These are phyloP conservation scores for Phalaenopsis equestris DNA, from an alignment of 106 monocot genomes.

Conservation along the genomic window DNA sequence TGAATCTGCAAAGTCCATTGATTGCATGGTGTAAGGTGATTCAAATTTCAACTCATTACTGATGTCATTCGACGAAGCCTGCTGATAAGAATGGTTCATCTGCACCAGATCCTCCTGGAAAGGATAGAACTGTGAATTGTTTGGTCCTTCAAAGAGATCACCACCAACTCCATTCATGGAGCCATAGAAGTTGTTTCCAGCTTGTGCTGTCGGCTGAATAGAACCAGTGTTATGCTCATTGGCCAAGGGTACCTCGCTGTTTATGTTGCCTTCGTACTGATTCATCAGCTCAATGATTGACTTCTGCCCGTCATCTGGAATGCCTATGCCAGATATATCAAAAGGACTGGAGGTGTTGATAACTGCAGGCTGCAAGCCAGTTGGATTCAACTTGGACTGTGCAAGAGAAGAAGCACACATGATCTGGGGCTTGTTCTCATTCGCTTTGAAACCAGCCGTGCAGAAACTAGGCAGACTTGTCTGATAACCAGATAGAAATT, in stretches of 20 bases:
- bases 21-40: background rate
- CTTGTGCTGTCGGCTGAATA: background rate
- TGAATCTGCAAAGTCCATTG: conserved; percentile 3
- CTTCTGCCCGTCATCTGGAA: conserved; percentile 50
- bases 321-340: conserved; percentile 23
- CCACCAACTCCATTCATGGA: background rate
- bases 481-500: conserved; percentile 26
- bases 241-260: background rate
- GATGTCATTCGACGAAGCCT: background rate
- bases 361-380: background rate
- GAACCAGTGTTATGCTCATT: background rate
- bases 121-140: conserved; percentile 7
- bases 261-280: conserved; percentile 41
- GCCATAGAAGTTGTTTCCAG: background rate
- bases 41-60: background rate
- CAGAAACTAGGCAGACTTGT: conserved; percentile 11
- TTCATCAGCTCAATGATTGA: conserved; percentile 61
- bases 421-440: conserved; percentile 43
- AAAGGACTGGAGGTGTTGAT: conserved; percentile 14
- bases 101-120: conserved; percentile 6
- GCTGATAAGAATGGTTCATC: background rate
- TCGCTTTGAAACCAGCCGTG: background rate
- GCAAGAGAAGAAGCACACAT: conserved; percentile 25
- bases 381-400: conserved; percentile 16
- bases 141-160: background rate